Percentiles rank a stretch among this genome's conserved stretches.
phyloP scores from a whole-genome alignment of 441 rosid genomes.

The Corymbia citriodora region DNA sequence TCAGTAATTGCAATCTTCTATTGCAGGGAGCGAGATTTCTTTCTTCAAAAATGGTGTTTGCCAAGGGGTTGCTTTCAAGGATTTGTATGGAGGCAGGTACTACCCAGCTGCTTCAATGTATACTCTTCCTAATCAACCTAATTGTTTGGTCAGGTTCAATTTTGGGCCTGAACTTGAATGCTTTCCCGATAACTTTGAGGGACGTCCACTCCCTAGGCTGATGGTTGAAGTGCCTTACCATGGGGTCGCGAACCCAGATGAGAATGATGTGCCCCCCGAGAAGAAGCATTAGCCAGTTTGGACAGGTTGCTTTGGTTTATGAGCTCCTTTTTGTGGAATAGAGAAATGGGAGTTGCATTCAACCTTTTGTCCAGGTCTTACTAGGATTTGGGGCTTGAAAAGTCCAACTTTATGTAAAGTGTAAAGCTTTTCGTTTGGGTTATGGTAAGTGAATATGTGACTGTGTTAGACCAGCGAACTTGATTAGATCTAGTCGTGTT shows the following conservation, averaged over 20 bases:
- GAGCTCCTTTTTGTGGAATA: not conserved
- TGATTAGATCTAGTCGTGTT: not conserved
- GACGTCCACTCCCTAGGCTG: slow-evolving; percentile 62
- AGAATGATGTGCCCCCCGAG: slow-evolving; percentile 54
- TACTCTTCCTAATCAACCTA: slow-evolving; percentile 90
- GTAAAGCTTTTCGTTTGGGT: not conserved
- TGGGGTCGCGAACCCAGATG: slow-evolving; percentile 51
- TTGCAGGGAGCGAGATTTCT: slow-evolving; percentile 90
- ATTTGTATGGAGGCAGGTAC: slow-evolving; percentile 79
- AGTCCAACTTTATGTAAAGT: not conserved
- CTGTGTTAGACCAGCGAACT: not conserved
- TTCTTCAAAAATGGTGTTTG: slow-evolving; percentile 86
- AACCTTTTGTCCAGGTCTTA: not conserved
- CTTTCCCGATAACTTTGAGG: slow-evolving; percentile 72
- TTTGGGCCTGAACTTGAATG: slow-evolving; percentile 85
- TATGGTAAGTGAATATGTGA: not conserved
- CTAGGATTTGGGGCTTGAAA: not conserved
- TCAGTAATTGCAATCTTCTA: not conserved
- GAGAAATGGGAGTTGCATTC: not conserved
- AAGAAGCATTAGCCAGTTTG: slow-evolving; percentile 42
- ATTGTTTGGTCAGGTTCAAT: slow-evolving; percentile 84
- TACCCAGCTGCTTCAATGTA: slow-evolving; percentile 99
- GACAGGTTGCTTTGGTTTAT: not conserved
- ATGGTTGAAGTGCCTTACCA: slow-evolving; percentile 86
- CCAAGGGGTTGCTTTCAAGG: slow-evolving; percentile 92